Base-by-base conservation (phyloP, 805 yeast genomes). In the Lipomyces sp. region DNA sequence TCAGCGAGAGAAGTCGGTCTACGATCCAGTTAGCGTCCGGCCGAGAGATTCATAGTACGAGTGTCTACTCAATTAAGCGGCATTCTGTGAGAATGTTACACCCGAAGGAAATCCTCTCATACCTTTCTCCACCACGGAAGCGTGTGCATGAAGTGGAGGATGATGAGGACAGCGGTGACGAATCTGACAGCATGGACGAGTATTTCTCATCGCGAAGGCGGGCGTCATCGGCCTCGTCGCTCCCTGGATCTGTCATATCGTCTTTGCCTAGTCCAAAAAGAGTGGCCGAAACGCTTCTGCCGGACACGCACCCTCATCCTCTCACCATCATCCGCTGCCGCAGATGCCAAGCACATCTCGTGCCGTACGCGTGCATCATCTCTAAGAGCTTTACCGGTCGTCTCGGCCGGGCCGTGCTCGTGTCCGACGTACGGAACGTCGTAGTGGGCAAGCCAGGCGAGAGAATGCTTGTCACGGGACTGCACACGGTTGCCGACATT, bases 401-500 rank as follows among this genome's bases (percentile, higher is more conserved):
- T 5, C 55, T 55, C 33, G 71, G 71, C 2, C 66, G 57, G 37
- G 71, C 67, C 11, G 60, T 67, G 6, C 64, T 67, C 11, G 66
- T 67, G 15, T 39, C 58, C n/a, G 65, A 54, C 42, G 66, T 60
- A 5, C 48, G 30, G 11, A 67, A 67, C 34, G 48, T 66, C 24
- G 30, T 11, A 4, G 24, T 33, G 8, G 69, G 69, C 34, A 18
- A 45, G n/a, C 57, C 69, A 29, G 50, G 32, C 45, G 70, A 65
- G 29, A 60, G 71, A 45, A 67, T 62, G 71, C 60, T 87, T 88
- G 78, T 82, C 39, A 86, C 90, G 0, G 91, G 90, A 0, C 72
- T 73, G 32, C 87, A 86, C 70, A 69, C 78, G 0, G 87, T 87
- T 1, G 81, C 85, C 68, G 87, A 85, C 70, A 80, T 86, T 35